Base-by-base conservation (phyloP, 208 protist genomes). In the Borovskyia barvae region DNA sequence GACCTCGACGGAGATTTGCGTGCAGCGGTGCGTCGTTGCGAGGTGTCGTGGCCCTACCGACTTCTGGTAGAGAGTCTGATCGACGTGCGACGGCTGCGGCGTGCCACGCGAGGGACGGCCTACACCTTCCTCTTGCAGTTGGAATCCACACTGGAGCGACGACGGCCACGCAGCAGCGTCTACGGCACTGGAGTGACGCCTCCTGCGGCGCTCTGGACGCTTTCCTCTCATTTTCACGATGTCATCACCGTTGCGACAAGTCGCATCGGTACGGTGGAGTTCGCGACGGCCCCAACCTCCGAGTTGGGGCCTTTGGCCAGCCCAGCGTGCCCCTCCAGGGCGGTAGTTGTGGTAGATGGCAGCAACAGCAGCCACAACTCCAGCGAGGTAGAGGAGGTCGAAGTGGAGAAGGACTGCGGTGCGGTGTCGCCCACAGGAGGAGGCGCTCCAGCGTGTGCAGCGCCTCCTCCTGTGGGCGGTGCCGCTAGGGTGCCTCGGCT, bases 201-300 rank as follows among this genome's bases (percentile, higher is more conserved):
- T 3, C 81, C 87, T 2, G 64, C 80, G n/a, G 84, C 84, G 3
- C 71, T 80, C 24, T 94, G 88, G 85, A 94, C 85, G 29, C 64
- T 94, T 35, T 94, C 88, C 2, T 73, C 72, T 2, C 79, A 85
- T 58, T 92, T 86, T 49, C 47, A 59, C 46, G 73, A 88, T 32
- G 71, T 94, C 33, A 72, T 90, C 11, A 79, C 82, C 19, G 70
- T 94, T 11, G 82, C 82, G 3, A 86, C 87, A 7, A 66, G 92
- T 40, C 88, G 85, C 20, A 74, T 92, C 24, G 80, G 82, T 19
- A 60, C 42, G 0, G 65, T 91, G 24, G 62, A 68, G 29, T 66
- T 54, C 40, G 58, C 32, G 36, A 14, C 32, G 24, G 9, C 6
- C 5, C 47, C 9, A n/a, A n/a, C n/a, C n/a, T n/a, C n/a, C n/a